phyloP scores from a whole-genome alignment of 768 basidiomycete genomes.

The Agaricus blazei region DNA sequence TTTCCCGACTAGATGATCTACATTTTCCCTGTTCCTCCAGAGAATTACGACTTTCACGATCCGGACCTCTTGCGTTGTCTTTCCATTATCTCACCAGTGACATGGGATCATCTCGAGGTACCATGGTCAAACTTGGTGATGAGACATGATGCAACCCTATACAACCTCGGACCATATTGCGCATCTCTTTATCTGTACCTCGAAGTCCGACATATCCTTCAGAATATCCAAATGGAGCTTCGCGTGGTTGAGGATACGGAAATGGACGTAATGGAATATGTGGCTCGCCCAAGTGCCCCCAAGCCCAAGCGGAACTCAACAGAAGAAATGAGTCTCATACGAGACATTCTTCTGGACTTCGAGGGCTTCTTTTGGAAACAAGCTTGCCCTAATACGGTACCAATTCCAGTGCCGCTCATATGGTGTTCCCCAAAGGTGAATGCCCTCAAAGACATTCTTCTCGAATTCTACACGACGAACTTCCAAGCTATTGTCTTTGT shows the following conservation, averaged over 20 bases:
- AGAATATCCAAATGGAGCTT: slow-evolving; percentile 3
- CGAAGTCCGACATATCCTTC: slow-evolving; percentile 50
- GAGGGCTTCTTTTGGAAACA: slow-evolving; percentile 40
- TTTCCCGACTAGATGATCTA: slow-evolving; percentile 44
- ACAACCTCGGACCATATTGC: slow-evolving; percentile 67
- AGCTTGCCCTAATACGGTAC: slow-evolving; percentile 24
- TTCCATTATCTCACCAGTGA: slow-evolving; percentile 25
- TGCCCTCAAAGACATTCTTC: slow-evolving; percentile 56
- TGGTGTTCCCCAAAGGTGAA: slow-evolving; percentile 76
- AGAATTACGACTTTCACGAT: slow-evolving; percentile 50
- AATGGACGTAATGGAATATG: slow-evolving; percentile 15
- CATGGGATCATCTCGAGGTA: slow-evolving; percentile 53
- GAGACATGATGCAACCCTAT: slow-evolving; percentile 55
- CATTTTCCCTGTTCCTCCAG: slow-evolving; percentile 48
- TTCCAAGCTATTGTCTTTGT: slow-evolving; percentile 89
- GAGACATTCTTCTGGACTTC: slow-evolving; percentile 40
- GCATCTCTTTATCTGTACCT: slow-evolving; percentile 68
- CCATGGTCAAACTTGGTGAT: slow-evolving; percentile 56
- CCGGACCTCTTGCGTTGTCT: slow-evolving; percentile 36
- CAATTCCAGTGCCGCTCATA: slow-evolving; percentile 39
- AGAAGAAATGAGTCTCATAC: slow-evolving; percentile 28
- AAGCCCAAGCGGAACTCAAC: slow-evolving; percentile 22
- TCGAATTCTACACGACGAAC: slow-evolving; percentile 41
- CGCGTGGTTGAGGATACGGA: slow-evolving; percentile 3
- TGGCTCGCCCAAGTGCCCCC: slow-evolving; percentile 12